Evolutionary conservation across 2,329 filamentous ascomycete species (phyloP).

Genomic region (Ampelomyces quisqualis): DNA sequence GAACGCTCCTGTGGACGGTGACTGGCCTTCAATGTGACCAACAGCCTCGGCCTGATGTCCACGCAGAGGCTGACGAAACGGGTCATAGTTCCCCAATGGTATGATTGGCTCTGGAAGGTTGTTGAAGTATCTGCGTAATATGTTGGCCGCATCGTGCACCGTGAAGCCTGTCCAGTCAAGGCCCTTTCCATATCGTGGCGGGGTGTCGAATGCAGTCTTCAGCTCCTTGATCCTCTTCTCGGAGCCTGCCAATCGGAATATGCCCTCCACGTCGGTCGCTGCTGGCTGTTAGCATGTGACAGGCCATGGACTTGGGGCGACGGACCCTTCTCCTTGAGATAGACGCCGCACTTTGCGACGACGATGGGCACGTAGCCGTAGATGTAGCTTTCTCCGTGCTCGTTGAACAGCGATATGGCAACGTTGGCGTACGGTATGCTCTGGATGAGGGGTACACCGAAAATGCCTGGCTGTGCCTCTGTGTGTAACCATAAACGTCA

Average conservation of each 20-base stretch:
- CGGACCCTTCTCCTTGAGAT: slow-evolving; percentile 93
- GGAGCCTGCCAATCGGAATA: slow-evolving; percentile 92
- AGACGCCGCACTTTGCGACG: slow-evolving; percentile 96
- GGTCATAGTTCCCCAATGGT: slow-evolving; percentile 87
- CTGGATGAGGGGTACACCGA: slow-evolving; percentile 86
- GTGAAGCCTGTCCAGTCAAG: slow-evolving; percentile 97
- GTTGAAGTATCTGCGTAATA: slow-evolving; percentile 91
- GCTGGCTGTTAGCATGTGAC: slow-evolving; percentile 22
- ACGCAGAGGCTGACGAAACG: slow-evolving; percentile 81
- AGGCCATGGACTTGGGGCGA: background rate
- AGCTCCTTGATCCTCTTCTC: slow-evolving; percentile 98
- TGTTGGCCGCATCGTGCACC: slow-evolving; percentile 96
- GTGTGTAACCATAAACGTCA: slow-evolving; percentile 20
- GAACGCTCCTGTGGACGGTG: slow-evolving; percentile 72
- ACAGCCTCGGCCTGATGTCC: slow-evolving; percentile 68
- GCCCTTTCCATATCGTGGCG: slow-evolving; percentile 86
- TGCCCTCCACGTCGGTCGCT: slow-evolving; percentile 95
- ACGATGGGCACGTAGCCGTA: slow-evolving; percentile 99
- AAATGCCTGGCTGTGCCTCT: slow-evolving; percentile 70
- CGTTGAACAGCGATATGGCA: slow-evolving; percentile 92
- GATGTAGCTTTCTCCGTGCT: slow-evolving; percentile 91
- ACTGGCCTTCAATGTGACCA: slow-evolving; percentile 62
- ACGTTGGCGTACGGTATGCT: slow-evolving; percentile 98
- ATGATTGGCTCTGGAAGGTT: slow-evolving; percentile 96
- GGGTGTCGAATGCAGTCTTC: slow-evolving; percentile 87